Base-by-base conservation (phyloP, 208 protist genomes). In the Crithidia thermophila region DNA sequence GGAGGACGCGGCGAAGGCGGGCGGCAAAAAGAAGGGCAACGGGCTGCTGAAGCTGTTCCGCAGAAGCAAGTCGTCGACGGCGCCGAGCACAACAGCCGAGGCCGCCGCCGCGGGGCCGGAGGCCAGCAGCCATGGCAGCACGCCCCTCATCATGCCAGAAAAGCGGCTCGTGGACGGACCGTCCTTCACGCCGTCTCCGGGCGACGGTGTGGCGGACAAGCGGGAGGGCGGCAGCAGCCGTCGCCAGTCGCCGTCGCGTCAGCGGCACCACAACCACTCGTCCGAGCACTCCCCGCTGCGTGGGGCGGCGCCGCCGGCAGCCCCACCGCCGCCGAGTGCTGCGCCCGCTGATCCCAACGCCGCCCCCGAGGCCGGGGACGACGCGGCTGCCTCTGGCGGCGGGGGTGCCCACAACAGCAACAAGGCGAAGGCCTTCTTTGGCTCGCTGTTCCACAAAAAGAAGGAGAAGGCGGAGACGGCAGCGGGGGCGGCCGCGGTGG, bases 381-480 rank as follows among this genome's bases (percentile, higher is more conserved):
- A 52, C 3, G 49, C 3, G 1, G 49, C 10, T 8, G 30, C 3
- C 33, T 21, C 37, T 27, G 5, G 36, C 31, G 37, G 13, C 6
- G 33, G 36, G 51, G 27, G 20, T 20, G 30, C 25, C 47, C 25
- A 5, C 25, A 33, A 65, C 21, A 39, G 30, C 30, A 67, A 49
- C 52, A 81, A 76, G 45, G 65, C 56, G 18, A 64, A 56, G 28
- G 37, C 20, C 23, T 55, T 81, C 42, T 77, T 81, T 37, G 64
- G 75, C 11, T 34, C 51, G 4, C 45, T 81, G 6, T 76, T 81
- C 14, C 60, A 62, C 28, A 72, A 63, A 46, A 66, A 60, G 34
- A 75, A 67, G 37, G 42, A 56, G 25, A 76, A 59, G 28, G 1
- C 50, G 7, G 52, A 55, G 4, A 20, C 28, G 9, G 7, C 23